Base-by-base conservation (phyloP, 2,329 filamentous ascomycete species). In the Claviceps capensis region DNA sequence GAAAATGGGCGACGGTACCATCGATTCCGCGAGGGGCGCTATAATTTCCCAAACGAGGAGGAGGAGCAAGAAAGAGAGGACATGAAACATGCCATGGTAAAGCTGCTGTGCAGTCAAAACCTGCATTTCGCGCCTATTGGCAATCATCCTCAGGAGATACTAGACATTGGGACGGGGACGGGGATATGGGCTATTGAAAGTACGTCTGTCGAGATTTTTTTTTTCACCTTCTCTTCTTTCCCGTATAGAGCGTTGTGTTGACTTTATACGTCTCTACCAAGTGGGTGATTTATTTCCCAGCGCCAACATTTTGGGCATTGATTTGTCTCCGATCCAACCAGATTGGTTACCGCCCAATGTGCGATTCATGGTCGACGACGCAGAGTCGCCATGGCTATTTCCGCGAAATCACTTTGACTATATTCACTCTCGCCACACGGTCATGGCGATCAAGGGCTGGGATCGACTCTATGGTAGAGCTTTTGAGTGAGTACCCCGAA, bases 1-100 rank as follows among this genome's bases (percentile, higher is more conserved):
- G 76, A 80, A 58, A 79, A 82, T 58, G 78, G 78, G n/a, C 69
- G 77, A 23, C 69, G 78, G 26, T 82, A 81, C 53, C 78, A 80
- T 58, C 69, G 69, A 43, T 78, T 76, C 58, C 68, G 75, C 17
- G 74, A 77, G 52, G 77, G 76, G 5, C 59, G 62, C 11, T 82
- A 82, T 58, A 74, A 74, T 51, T 78, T 81, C 48, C 78, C 79
- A 26, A 82, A 81, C 52, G 79, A 82, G 54, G 78, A 80, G 48
- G 65, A 72, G 5, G 78, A 82, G 63, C 77, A 80, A 60, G 76
- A 80, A 56, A 67, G 76, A 40, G 73, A 79, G 57, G 76, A 80
- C 49, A 72, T 81, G 69, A 77, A 76, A 58, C 77, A 79, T 60
- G 66, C 69, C 55, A 74, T 77, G 69, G 64, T 75, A 43, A 72